phyloP scores from a whole-genome alignment of 352 stramenopile genomes.

The Hyaloperonospora brassicae region DNA sequence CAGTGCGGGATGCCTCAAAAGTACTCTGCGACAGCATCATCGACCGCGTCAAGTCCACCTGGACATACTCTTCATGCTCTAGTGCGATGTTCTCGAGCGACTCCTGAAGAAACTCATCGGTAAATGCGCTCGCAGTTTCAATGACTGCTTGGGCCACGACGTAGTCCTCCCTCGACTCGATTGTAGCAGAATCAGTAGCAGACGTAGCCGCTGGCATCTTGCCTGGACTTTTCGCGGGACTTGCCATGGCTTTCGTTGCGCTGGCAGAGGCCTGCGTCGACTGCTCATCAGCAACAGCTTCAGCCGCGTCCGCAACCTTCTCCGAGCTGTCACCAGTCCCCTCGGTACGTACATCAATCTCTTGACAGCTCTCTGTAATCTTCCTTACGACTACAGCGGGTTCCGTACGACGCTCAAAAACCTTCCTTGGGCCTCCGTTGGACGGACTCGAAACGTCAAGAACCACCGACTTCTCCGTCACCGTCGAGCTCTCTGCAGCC shows the following conservation, averaged over 20 bases:
- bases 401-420: slow-evolving; percentile 11
- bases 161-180: slow-evolving; percentile 27
- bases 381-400: slow-evolving; percentile 5
- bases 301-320: slow-evolving; percentile 15
- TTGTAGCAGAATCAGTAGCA: slow-evolving; percentile 11
- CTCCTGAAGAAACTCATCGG: slow-evolving; percentile 37
- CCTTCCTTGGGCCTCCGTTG: slow-evolving; percentile 14
- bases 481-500: background rate
- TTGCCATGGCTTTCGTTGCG: background rate
- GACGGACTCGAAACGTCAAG: background rate
- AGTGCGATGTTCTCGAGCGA: slow-evolving; percentile 39
- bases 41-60: slow-evolving; percentile 51
- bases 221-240: slow-evolving; percentile 3
- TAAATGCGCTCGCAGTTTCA: slow-evolving; percentile 36
- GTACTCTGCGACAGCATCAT: slow-evolving; percentile 30
- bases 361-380: slow-evolving; percentile 5
- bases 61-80: slow-evolving; percentile 59
- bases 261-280: slow-evolving; percentile 9
- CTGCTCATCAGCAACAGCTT: background rate
- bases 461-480: background rate
- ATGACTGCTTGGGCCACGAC: slow-evolving; percentile 21
- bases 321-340: slow-evolving; percentile 7
- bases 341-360: slow-evolving; percentile 7
- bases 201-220: slow-evolving; percentile 8
- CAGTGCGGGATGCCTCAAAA: slow-evolving; percentile 21